phyloP scores from a whole-genome alignment of 2,329 filamentous ascomycete species.

The Penicillium brevicompactum region DNA sequence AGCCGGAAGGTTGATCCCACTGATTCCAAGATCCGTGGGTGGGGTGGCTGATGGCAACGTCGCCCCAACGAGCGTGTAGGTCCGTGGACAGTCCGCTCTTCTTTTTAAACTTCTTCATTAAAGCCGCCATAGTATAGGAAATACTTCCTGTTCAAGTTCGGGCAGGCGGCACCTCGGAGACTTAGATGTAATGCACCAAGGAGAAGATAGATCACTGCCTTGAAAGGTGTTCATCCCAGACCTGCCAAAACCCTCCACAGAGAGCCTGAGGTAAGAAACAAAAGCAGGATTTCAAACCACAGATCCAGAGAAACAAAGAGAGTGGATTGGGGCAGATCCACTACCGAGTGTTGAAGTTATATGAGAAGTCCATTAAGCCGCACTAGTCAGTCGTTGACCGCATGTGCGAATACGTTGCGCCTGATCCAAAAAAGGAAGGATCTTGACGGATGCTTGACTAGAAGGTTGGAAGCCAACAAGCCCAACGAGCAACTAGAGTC shows the following conservation, averaged over 20 bases:
- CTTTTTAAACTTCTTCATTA: conserved; percentile 35
- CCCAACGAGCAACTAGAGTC: conserved; percentile 14
- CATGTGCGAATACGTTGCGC: conserved; percentile 19
- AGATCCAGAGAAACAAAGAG: conserved; percentile 2
- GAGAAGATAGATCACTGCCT: conserved; percentile 22
- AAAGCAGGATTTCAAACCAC: not conserved
- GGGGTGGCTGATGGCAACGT: conserved; percentile 43
- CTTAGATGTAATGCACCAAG: not conserved
- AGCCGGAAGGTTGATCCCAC: conserved; percentile 32
- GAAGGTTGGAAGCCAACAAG: conserved; percentile 17
- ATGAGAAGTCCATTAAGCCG: conserved; percentile 24
- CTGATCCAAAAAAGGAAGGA: conserved; percentile 19
- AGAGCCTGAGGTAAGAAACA: conserved; percentile 3
- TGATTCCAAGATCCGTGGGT: conserved; percentile 47
- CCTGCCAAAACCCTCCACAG: conserved; percentile 9
- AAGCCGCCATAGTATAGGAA: conserved; percentile 30
- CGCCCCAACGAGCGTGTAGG: conserved; percentile 44
- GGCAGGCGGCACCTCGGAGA: not conserved
- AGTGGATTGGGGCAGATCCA: conserved; percentile 5
- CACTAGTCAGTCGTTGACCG: conserved; percentile 14
- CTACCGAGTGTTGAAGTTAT: conserved; percentile 26
- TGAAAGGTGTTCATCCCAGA: conserved; percentile 21
- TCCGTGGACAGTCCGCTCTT: conserved; percentile 40
- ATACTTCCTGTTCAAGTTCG: conserved; percentile 26
- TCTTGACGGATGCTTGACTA: conserved; percentile 16